phyloP scores from a whole-genome alignment of 192 early-diverging fungal genomes.

The Gaertneriomyces semiglobifer region DNA sequence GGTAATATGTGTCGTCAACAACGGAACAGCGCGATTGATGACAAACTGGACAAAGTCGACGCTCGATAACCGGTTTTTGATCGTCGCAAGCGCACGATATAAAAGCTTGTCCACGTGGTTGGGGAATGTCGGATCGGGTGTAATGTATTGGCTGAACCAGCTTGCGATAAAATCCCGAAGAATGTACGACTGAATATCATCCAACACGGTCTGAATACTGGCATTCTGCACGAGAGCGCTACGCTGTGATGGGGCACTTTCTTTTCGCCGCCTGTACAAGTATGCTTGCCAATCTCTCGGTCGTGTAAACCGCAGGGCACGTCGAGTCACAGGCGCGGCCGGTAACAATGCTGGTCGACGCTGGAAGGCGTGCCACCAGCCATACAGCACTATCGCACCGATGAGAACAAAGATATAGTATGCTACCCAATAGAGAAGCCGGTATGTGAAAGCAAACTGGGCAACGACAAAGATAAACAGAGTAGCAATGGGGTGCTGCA shows the following conservation, averaged over 20 bases:
- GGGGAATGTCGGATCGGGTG: slow-evolving; percentile 46
- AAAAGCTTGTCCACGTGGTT: slow-evolving; percentile 48
- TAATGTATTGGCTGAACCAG: slow-evolving; percentile 52
- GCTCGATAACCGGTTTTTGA: slow-evolving; percentile 42
- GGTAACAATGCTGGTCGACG: neutral
- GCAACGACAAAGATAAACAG: neutral
- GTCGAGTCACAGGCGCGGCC: neutral
- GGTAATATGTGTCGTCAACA: slow-evolving; percentile 67
- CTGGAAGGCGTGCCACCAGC: neutral
- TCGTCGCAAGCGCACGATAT: slow-evolving; percentile 31
- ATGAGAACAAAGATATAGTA: neutral
- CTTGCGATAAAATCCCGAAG: slow-evolving; percentile 56
- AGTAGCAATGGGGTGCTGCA: neutral
- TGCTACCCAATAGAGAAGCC: neutral
- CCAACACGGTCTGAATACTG: slow-evolving; percentile 33
- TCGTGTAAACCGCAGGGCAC: neutral
- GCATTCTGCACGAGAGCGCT: slow-evolving; percentile 1
- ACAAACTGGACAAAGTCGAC: slow-evolving; percentile 64
- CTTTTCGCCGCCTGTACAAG: neutral
- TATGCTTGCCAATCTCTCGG: slow-evolving; percentile 8
- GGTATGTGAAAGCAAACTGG: neutral
- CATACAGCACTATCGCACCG: slow-evolving; percentile 3
- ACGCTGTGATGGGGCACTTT: neutral
- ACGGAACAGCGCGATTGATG: slow-evolving; percentile 61
- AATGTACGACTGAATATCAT: slow-evolving; percentile 47